Base-by-base conservation (phyloP, 148 eudicot genomes). In the Fallopia convolvulus region DNA sequence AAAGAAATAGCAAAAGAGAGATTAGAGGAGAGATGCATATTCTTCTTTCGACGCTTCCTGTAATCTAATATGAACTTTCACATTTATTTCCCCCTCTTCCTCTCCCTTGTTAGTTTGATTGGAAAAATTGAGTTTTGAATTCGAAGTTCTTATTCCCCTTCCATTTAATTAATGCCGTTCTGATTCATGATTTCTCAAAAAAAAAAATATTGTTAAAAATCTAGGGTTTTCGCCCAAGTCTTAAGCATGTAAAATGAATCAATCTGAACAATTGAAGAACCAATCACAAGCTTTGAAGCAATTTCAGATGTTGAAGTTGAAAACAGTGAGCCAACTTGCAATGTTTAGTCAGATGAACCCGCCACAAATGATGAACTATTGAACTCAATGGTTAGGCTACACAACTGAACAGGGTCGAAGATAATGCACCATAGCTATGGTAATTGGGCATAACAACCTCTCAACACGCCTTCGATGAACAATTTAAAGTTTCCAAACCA, bases 371-470 rank as follows among this genome's bases (percentile, higher is more conserved):
- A 74, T 85, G 83, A 85, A 53, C 41, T 82, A n/a, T n/a, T 74
- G 48, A 60, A n/a, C n/a, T n/a, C n/a, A n/a, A n/a, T 76, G 52
- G 61, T 83, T 77, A 74, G 74, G 76, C 82, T 73, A 60, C 80
- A 8, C 92, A 75, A 46, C 80, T 83, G 36, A 84, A 78, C 77
- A n/a, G 81, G 82, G 78, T 78, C 79, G 83, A 58, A 76, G 90
- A 15, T 36, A 46, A 79, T 86, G 88, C 79, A 76, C 60, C 86
- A 83, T 75, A 78, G 76, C 81, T 92, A 90, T 53, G 86, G 88
- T 13, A 90, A 82, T 87, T 91, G 95, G 93, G 80, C 83, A 3
- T 92, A 85, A 26, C 82, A 78, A 7, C 82, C 79, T 39, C 81
- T 81, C 39, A 82, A 66, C 75, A 30, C 74, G 70, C 65, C 85